Conservation (phyloP, 2,329 filamentous ascomycete species). For the Fusarium sp. region DNA sequence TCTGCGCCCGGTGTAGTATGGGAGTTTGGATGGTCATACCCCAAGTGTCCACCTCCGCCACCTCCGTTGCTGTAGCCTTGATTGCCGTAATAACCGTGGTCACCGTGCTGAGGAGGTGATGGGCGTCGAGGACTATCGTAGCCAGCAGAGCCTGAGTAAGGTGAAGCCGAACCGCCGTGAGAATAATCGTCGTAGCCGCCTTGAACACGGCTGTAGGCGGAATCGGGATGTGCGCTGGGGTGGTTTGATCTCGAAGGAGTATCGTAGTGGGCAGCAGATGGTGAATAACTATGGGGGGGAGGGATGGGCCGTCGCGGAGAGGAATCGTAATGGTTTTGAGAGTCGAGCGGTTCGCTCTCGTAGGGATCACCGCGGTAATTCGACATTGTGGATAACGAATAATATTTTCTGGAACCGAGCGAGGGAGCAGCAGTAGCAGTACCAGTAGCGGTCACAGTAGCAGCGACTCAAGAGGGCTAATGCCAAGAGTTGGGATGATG, state of each 20-base stretch:
- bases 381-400: constrained; percentile 51
- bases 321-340: constrained; percentile 45
- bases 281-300: constrained; percentile 46
- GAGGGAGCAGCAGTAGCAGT: constrained; percentile 19
- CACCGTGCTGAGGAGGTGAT: constrained; percentile 36
- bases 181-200: constrained; percentile 40
- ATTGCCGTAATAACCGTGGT: constrained; percentile 41
- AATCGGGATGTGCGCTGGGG: constrained; percentile 47
- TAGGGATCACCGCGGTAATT: constrained; percentile 53
- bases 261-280: constrained; percentile 50
- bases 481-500: constrained; percentile 39
- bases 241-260: constrained; percentile 41
- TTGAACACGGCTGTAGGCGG: constrained; percentile 42
- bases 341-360: constrained; percentile 57
- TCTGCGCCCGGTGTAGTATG: constrained; percentile 73
- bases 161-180: constrained; percentile 34
- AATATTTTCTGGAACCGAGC: constrained; percentile 30
- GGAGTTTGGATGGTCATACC: constrained; percentile 46
- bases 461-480: constrained; percentile 22
- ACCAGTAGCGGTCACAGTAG: neutral
- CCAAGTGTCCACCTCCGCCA: constrained; percentile 44
- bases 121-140: constrained; percentile 46
- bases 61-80: constrained; percentile 39
- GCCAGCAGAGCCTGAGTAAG: constrained; percentile 40
- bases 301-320: constrained; percentile 42